Evolutionary conservation across 2,329 filamentous ascomycete genomes (phyloP).

Genomic region (Penicillium concentricum): DNA sequence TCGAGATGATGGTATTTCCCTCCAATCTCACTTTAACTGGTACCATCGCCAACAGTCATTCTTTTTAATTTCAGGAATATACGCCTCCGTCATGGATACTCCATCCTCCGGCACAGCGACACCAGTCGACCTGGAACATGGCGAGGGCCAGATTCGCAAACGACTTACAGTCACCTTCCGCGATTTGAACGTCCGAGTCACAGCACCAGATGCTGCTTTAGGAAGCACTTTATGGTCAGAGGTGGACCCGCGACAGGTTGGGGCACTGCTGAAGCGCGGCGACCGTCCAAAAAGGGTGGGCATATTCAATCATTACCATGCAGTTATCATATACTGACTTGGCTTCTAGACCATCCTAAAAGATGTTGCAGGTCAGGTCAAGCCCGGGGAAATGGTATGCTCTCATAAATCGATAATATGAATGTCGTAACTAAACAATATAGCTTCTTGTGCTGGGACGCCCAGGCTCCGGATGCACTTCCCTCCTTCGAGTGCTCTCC

Average conservation of each 20-base stretch:
- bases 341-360: constrained; percentile 39
- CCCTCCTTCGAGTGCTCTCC: constrained; percentile 66
- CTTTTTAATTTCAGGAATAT: background rate
- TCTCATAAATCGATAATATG: background rate
- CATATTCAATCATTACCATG: background rate
- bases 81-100: constrained; percentile 23
- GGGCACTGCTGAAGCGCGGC: constrained; percentile 19
- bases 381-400: constrained; percentile 46
- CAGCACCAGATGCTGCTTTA: constrained; percentile 37
- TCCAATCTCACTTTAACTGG: background rate
- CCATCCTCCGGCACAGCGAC: constrained; percentile 29
- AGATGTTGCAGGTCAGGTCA: constrained; percentile 41
- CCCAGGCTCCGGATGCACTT: constrained; percentile 68
- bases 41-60: background rate
- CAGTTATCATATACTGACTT: background rate
- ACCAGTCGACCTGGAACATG: constrained; percentile 27
- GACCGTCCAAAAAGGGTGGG: constrained; percentile 31
- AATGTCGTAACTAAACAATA: constrained; percentile 1
- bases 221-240: constrained; percentile 36
- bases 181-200: constrained; percentile 35
- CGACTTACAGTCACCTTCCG: constrained; percentile 38
- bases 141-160: constrained; percentile 25
- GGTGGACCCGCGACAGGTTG: constrained; percentile 32
- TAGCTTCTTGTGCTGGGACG: constrained; percentile 65
- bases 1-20: background rate